Percentiles rank a stretch among this genome's conserved stretches.
phyloP scores from a whole-genome alignment of 2,329 filamentous ascomycete species.

The Nannizziopsis barbatae region DNA sequence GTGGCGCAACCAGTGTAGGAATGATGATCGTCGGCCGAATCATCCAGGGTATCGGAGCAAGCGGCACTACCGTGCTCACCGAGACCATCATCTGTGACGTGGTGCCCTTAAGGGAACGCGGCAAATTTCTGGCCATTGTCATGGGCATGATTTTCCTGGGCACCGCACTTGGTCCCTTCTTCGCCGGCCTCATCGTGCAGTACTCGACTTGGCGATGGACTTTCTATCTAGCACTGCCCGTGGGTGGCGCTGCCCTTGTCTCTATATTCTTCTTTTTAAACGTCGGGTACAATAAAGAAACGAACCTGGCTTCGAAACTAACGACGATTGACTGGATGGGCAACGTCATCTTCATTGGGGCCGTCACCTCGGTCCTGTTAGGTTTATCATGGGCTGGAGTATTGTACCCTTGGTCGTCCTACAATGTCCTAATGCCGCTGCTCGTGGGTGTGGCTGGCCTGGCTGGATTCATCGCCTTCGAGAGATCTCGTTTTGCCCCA shows the following conservation, averaged over 20 bases:
- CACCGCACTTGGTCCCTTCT: slow-evolving; percentile 38
- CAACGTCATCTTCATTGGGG: slow-evolving; percentile 6
- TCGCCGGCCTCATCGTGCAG: slow-evolving; percentile 23
- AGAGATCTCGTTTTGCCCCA: slow-evolving; percentile 1
- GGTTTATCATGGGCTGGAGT: slow-evolving; percentile 5
- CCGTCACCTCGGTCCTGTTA: slow-evolving; percentile 4
- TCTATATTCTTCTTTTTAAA: slow-evolving; percentile 20
- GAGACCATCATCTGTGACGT: slow-evolving; percentile 39
- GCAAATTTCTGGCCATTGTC: slow-evolving; percentile 22
- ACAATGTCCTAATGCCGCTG: slow-evolving; percentile 7
- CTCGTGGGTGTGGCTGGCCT: slow-evolving; percentile 7
- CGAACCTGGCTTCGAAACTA: not conserved
- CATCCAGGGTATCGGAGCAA: slow-evolving; percentile 44
- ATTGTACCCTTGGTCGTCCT: slow-evolving; percentile 8
- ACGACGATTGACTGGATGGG: slow-evolving; percentile 9
- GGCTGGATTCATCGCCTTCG: slow-evolving; percentile 7
- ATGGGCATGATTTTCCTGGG: slow-evolving; percentile 27
- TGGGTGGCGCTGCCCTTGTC: slow-evolving; percentile 20
- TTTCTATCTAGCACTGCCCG: slow-evolving; percentile 25
- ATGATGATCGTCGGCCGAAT: slow-evolving; percentile 47
- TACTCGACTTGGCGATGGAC: slow-evolving; percentile 23
- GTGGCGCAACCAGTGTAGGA: slow-evolving; percentile 33
- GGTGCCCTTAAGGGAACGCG: slow-evolving; percentile 31
- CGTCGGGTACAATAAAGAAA: slow-evolving; percentile 9
- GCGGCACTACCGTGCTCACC: slow-evolving; percentile 34